Base-by-base conservation (phyloP, 1,139 yeast genomes). In the Diutina pseudorugosa region DNA sequence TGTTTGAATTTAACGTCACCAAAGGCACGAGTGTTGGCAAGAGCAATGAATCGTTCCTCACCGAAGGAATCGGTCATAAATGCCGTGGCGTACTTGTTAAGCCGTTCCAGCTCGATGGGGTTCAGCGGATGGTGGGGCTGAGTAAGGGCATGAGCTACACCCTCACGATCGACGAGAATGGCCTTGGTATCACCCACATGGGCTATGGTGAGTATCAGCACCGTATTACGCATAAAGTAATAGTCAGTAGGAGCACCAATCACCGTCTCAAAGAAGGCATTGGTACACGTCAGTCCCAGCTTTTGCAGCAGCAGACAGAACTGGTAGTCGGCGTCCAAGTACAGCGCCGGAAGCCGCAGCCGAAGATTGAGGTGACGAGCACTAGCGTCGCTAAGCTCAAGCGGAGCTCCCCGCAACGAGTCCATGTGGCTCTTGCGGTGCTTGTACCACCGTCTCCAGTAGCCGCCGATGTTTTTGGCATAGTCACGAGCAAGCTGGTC, bases 141-240 rank as follows among this genome's bases (percentile, higher is more conserved):
- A 0, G 96, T 88, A 53, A 93, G 68, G 11, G 87, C 75, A 60
- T 85, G 91, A 0, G 95, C 95, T 48, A 78, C 71, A 2, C 98
- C 98, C 55, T 74, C 68, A 55, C 75, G 76, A 62, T 85, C 94
- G 56, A 90, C 87, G 23, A 93, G 62, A 5, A 93, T 77, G n/a
- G 95, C 91, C 57, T 88, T 77, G 3, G 97, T 87, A 63, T 93
- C 98, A 3, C 98, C 98, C n/a, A 91, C 84, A 64, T 93, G 98
- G 1, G 95, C 93, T 21, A 91, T 79, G 1, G 88, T 77, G 44
- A 93, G 67, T 60, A 82, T 82, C 33, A 89, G 76, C 18, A 86
- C 71, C n/a, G 88, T 83, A 23, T 75, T 72, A 19, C 83, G 78
- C 57, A 83, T 81, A 72, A 93, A 93, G 68, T 78, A 90, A 60